Evolutionary conservation across 73 alveolate genomes (phyloP), one percentile per base, ranked within the genome.

Genomic region (Symbiodinium natans): DNA sequence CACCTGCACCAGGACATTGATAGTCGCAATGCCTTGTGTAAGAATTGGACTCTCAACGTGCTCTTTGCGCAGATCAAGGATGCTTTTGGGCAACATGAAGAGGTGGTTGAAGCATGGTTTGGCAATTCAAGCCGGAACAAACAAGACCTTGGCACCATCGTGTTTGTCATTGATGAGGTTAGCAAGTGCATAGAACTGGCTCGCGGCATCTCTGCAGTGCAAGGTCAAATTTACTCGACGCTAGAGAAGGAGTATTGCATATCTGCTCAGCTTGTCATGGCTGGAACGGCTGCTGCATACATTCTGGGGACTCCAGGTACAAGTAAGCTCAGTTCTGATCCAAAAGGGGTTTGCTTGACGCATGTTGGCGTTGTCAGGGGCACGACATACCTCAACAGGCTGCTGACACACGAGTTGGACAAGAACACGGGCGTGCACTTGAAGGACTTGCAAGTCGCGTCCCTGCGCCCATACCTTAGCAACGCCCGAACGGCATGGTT

Each of bases 111-210:
- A 27, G 80, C 80, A 63, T 63, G 80, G 80, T 63, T 63, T 17
- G 80, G 31, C 80, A 63, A 63, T 63, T 13, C 80, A 63, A 63
- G 80, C 80, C 80, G 39, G 80, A 63, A 63, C 80, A 29, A 63
- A 63, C 80, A 63, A 63, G 80, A 63, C 80, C 80, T 63, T 63
- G 80, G 80, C 80, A 63, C 80, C 80, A 63, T 63, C 80, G 80
- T 63, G 80, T 63, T 63, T 63, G 80, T 63, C 80, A 63, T 63
- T 1, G 80, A 63, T 63, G 80, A 63, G 80, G 36, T 63, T 63
- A 63, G 80, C 80, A 63, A 63, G 80, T 63, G 80, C 80, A 63
- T 63, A 63, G 80, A 63, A 63, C 80, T 63, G 39, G 80, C 80
- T 63, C 80, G 80, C 36, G 80, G 80, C 34, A 63, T 63, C 80